Conservation (phyloP, 805 yeast species). For the Yarrowia divulgata region DNA sequence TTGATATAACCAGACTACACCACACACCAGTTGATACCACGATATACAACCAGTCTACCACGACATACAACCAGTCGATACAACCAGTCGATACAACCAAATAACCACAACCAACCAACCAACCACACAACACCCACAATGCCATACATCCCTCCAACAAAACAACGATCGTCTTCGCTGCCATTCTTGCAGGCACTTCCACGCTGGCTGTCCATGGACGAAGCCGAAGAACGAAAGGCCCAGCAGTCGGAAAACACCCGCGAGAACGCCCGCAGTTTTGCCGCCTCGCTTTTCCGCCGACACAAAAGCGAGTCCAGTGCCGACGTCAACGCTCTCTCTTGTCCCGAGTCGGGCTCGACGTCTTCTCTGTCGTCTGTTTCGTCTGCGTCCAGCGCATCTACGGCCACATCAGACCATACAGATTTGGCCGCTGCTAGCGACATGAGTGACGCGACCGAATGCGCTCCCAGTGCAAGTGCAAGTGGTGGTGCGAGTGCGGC, state of each 20-base stretch:
- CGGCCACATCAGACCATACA: conserved; percentile 4
- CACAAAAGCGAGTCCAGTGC: not conserved
- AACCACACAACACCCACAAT: not conserved
- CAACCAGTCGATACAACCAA: no score
- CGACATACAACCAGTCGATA: no score
- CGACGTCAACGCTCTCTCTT: no score
- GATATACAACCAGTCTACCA: no score
- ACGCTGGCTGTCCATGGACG: conserved; percentile 19
- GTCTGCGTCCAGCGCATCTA: not conserved
- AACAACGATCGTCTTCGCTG: conserved; percentile 2
- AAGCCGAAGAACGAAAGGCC: conserved; percentile 4
- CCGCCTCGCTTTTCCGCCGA: not conserved
- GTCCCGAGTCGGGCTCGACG: no score
- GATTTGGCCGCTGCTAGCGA: conserved; percentile 13
- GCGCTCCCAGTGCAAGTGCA: not conserved
- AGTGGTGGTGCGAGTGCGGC: not conserved
- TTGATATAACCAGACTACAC: no score
- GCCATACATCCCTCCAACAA: conserved; percentile 28
- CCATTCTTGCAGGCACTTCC: conserved; percentile 13
- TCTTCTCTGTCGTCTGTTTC: not conserved
- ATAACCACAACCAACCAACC: no score
- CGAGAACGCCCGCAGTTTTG: not conserved
- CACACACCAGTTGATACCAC: no score
- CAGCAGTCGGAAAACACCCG: conserved; percentile 2
- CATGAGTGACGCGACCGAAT: conserved; percentile 14